Evolutionary conservation across 78 protist species (phyloP).

Genomic region (Cavenderia fasciculata): DNA sequence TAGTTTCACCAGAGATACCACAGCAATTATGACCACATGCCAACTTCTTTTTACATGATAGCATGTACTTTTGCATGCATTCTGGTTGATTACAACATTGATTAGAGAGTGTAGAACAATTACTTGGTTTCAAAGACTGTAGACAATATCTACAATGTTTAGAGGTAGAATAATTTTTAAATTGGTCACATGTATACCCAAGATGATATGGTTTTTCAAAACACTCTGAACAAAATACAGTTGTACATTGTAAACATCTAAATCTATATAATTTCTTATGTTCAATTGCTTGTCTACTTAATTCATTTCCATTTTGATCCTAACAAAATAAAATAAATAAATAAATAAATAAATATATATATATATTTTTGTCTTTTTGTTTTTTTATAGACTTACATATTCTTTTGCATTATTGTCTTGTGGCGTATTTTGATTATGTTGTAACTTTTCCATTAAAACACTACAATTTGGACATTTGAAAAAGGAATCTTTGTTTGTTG

Average conservation of each 20-base stretch:
- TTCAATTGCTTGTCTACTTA: slow-evolving; percentile 38
- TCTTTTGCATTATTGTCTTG: background rate
- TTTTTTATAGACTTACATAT: slow-evolving; percentile 17
- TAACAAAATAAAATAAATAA: background rate
- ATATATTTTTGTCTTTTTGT: no score
- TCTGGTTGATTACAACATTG: slow-evolving; percentile 47
- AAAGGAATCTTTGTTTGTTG: slow-evolving; percentile 6
- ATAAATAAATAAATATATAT: background rate
- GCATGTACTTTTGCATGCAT: slow-evolving; percentile 10
- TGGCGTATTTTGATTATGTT: no score
- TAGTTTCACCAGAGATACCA: slow-evolving; percentile 62
- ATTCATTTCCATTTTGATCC: slow-evolving; percentile 64
- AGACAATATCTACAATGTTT: slow-evolving; percentile 81
- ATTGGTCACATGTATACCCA: slow-evolving; percentile 85
- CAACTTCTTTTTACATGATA: slow-evolving; percentile 32
- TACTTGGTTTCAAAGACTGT: background rate
- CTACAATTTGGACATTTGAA: slow-evolving; percentile 49
- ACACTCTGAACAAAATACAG: slow-evolving; percentile 85
- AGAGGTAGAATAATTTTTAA: slow-evolving; percentile 19
- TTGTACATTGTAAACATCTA: slow-evolving; percentile 67
- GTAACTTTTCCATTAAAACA: slow-evolving; percentile 30
- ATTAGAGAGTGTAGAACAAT: background rate
- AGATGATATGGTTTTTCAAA: slow-evolving; percentile 75
- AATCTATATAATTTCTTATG: slow-evolving; percentile 72
- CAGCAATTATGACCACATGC: slow-evolving; percentile 82